phyloP scores from a whole-genome alignment of 2,329 filamentous ascomycete species.

The Lasiodiplodia hormozganensis region DNA sequence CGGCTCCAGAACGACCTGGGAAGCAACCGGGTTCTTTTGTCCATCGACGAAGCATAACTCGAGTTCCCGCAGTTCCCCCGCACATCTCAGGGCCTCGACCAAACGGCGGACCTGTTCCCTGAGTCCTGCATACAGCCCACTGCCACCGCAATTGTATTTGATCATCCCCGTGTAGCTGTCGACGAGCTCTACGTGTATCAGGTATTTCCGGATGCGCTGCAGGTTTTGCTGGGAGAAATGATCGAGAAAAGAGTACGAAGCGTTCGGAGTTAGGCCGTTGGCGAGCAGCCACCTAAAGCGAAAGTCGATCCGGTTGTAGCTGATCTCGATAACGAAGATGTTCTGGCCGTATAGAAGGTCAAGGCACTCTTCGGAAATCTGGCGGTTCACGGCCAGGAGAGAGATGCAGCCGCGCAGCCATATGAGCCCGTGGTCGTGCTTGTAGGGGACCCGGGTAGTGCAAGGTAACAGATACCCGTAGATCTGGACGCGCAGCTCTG shows the following conservation, averaged over 20 bases:
- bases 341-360: conserved; percentile 55
- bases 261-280: conserved; percentile 50
- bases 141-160: conserved; percentile 58
- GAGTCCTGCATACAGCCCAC: conserved; percentile 53
- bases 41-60: conserved; percentile 44
- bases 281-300: conserved; percentile 51
- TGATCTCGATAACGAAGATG: conserved; percentile 54
- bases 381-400: conserved; percentile 48
- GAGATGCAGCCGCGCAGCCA: conserved; percentile 53
- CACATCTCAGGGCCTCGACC: conserved; percentile 45
- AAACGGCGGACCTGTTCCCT: conserved; percentile 49
- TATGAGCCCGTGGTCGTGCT: conserved; percentile 41
- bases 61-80: conserved; percentile 36
- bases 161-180: conserved; percentile 60
- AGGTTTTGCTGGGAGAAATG: conserved; percentile 52
- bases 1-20: conserved; percentile 53
- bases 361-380: conserved; percentile 54
- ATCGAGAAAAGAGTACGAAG: conserved; percentile 50
- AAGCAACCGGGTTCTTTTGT: conserved; percentile 44
- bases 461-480: conserved; percentile 51
- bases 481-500: conserved; percentile 54
- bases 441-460: conserved; percentile 40
- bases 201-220: conserved; percentile 48
- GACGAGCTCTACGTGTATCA: conserved; percentile 55
- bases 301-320: conserved; percentile 53